Evolutionary conservation across 2,329 filamentous ascomycete species (phyloP).

Genomic region (Nectriaceae sp.): DNA sequence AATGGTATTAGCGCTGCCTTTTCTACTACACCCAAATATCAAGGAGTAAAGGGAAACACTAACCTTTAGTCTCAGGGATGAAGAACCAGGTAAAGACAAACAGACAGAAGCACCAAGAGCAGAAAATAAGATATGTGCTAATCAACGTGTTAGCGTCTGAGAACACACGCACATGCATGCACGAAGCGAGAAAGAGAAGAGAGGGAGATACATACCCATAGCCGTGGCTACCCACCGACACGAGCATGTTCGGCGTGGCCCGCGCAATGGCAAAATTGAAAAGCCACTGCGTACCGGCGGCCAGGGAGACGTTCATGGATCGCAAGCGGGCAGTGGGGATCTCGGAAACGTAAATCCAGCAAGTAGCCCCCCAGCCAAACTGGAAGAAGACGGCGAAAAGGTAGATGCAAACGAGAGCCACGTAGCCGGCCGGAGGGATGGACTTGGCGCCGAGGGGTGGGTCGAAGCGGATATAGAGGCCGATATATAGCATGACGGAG

Average conservation of each 20-base stretch:
- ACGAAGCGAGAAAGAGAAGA: too few relatives aligned
- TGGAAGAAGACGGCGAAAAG: conserved; percentile 41
- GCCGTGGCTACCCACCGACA: neutral
- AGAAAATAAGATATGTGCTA: conserved; percentile 54
- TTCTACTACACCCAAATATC: conserved; percentile 66
- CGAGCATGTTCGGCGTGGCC: conserved; percentile 1
- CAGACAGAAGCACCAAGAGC: conserved; percentile 41
- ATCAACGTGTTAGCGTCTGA: conserved; percentile 12
- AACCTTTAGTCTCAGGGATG: conserved; percentile 50
- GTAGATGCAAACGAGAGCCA: conserved; percentile 44
- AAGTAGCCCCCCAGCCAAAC: conserved; percentile 66
- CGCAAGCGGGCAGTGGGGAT: conserved; percentile 65
- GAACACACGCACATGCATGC: neutral
- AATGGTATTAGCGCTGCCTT: conserved; percentile 43
- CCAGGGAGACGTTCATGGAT: conserved; percentile 64
- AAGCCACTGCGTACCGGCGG: conserved; percentile 67
- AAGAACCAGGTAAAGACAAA: conserved; percentile 49
- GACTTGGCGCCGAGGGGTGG: conserved; percentile 23
- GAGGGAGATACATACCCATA: neutral
- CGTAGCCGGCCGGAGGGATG: conserved; percentile 38
- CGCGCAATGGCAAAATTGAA: conserved; percentile 69
- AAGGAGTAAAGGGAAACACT: conserved; percentile 45
- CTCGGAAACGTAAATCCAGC: conserved; percentile 57
- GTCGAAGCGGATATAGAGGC: conserved; percentile 25
- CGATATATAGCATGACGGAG: conserved; percentile 38